Conservation (phyloP, 805 yeast species). For the Wickerhamiella nectarea region DNA sequence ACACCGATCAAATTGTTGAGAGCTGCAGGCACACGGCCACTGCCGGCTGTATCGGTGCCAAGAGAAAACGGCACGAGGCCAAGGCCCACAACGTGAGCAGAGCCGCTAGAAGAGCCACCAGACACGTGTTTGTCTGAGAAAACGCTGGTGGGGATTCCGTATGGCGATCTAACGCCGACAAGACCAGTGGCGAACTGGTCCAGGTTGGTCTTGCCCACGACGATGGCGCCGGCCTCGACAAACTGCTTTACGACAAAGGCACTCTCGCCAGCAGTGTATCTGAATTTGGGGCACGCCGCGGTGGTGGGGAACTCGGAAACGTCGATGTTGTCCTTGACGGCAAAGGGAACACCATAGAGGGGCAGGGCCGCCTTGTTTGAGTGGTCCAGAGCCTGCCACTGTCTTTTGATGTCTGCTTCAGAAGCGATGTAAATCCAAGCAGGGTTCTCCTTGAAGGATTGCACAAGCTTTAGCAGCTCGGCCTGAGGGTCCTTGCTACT, state of each 20-base stretch:
- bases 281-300: slow-evolving; percentile 86
- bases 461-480: slow-evolving; percentile 30
- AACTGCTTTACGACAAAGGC: slow-evolving; percentile 63
- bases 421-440: slow-evolving; percentile 85
- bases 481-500: slow-evolving; percentile 46
- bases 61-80: slow-evolving; percentile 81
- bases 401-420: slow-evolving; percentile 48
- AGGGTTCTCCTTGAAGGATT: slow-evolving; percentile 33
- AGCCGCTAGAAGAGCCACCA: slow-evolving; percentile 95
- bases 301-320: slow-evolving; percentile 73
- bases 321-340: slow-evolving; percentile 90
- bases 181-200: slow-evolving; percentile 97
- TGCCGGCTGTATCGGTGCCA: slow-evolving; percentile 97
- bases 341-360: slow-evolving; percentile 88
- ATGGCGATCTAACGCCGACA: slow-evolving; percentile 91
- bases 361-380: slow-evolving; percentile 28
- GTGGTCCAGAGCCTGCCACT: slow-evolving; percentile 50
- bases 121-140: slow-evolving; percentile 66
- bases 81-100: slow-evolving; percentile 81
- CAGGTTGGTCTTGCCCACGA: slow-evolving; percentile 85
- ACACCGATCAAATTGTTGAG: slow-evolving; percentile 83
- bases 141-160: slow-evolving; percentile 75
- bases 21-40: slow-evolving; percentile 95
- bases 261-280: slow-evolving; percentile 55
- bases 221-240: slow-evolving; percentile 80